phyloP scores from a whole-genome alignment of 129 eudicot genomes.

The Apium graveolens region DNA sequence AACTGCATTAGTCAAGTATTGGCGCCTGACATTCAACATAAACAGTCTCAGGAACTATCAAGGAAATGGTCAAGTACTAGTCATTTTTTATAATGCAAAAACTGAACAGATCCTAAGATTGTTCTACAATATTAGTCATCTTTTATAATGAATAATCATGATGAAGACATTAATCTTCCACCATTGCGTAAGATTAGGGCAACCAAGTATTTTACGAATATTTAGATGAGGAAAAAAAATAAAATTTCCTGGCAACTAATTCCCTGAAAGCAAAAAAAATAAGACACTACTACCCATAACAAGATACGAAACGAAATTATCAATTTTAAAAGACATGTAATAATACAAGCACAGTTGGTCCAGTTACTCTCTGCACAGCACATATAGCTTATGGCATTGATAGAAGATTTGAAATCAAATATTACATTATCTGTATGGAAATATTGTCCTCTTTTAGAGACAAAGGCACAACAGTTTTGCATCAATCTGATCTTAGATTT shows the following conservation, averaged over 20 bases:
- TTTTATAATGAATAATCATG: not conserved
- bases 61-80: not conserved
- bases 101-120: not conserved
- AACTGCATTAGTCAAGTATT: slow-evolving; percentile 88
- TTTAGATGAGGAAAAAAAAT: not conserved
- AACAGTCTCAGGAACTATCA: not conserved
- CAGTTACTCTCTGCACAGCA: no score
- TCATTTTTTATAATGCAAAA: no score
- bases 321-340: no score
- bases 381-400: no score
- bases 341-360: no score
- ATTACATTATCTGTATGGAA: not conserved
- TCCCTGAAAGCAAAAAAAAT: not conserved
- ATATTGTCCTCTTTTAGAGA: not conserved
- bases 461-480: not conserved
- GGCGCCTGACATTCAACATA: slow-evolving; percentile 53
- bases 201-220: not conserved
- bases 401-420: no score
- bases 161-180: no score
- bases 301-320: no score
- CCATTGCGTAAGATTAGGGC: not conserved
- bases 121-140: not conserved
- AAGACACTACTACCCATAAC: no score
- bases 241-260: not conserved
- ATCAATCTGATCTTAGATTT: not conserved